These are phyloP conservation scores for Pulicaria dysenterica DNA, from an alignment of 129 eudicot species.

Conservation along the genomic window DNA sequence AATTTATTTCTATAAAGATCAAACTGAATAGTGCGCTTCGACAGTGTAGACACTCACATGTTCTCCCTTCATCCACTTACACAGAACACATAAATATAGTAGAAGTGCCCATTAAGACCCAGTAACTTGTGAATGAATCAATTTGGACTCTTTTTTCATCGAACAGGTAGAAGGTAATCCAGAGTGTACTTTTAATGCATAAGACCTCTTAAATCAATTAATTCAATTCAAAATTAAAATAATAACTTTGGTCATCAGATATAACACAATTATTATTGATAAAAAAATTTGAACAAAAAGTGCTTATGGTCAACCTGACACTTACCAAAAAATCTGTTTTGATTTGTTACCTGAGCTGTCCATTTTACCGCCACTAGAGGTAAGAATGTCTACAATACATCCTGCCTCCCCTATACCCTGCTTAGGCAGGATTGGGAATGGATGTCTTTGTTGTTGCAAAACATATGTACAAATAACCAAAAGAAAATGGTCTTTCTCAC, in stretches of 20 bases:
- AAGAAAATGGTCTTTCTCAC: slow-evolving; percentile 10
- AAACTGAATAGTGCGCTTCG: neutral
- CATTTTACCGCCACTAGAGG: neutral
- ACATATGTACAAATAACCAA: slow-evolving; percentile 4
- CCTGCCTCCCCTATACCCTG: neutral
- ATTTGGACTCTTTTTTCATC: too few species aligned
- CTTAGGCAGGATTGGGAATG: neutral
- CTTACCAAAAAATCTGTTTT: neutral
- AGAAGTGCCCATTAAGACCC: too few species aligned
- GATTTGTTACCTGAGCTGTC: neutral
- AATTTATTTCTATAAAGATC: neutral
- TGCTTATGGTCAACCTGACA: neutral
- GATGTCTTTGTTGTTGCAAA: neutral
- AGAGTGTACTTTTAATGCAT: neutral
- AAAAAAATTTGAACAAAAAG: neutral
- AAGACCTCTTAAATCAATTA: neutral
- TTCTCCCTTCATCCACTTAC: too few species aligned
- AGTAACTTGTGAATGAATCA: too few species aligned
- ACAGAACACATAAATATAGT: too few species aligned
- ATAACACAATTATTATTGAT: neutral
- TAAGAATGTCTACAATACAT: too few species aligned
- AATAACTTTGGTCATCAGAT: neutral
- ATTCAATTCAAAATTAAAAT: neutral
- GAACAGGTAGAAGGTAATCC: neutral
- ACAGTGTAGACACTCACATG: too few species aligned